Evolutionary conservation across 1,284 basidiomycete genomes (phyloP).

Genomic region (Waitea zeae): DNA sequence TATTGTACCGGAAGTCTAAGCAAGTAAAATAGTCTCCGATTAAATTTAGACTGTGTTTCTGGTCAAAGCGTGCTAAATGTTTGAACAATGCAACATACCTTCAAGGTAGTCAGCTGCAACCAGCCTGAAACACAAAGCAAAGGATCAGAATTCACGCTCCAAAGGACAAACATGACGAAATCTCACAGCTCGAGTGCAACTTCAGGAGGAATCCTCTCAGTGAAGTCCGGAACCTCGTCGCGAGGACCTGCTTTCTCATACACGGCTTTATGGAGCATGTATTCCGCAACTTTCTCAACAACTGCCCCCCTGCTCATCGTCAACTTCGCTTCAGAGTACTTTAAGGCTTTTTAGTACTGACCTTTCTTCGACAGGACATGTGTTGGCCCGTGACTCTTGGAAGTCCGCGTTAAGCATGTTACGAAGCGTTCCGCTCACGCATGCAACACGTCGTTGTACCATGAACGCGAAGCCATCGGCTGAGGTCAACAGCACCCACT

Average conservation of each 20-base stretch:
- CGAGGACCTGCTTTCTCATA: slow-evolving; percentile 41
- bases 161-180: neutral
- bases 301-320: slow-evolving; percentile 57
- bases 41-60: too few species aligned
- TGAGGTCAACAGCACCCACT: slow-evolving; percentile 50
- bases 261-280: slow-evolving; percentile 60
- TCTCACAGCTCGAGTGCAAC: slow-evolving; percentile 71
- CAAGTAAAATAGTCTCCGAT: too few species aligned
- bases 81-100: too few species aligned
- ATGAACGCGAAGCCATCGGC: slow-evolving; percentile 45
- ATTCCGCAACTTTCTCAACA: slow-evolving; percentile 71
- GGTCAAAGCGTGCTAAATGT: too few species aligned
- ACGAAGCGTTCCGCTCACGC: slow-evolving; percentile 37
- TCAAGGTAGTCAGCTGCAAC: slow-evolving; percentile 63
- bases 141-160: neutral
- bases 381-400: slow-evolving; percentile 28
- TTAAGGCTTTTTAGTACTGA: slow-evolving; percentile 7
- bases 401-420: slow-evolving; percentile 28
- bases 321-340: too few species aligned
- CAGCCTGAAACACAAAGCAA: slow-evolving; percentile 21
- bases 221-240: slow-evolving; percentile 65
- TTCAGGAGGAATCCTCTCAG: slow-evolving; percentile 64
- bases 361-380: slow-evolving; percentile 29
- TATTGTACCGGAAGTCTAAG: too few species aligned
- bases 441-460: slow-evolving; percentile 34